Evolutionary conservation across 208 protist species (phyloP).

Genomic region (Trypanosoma scelopori): DNA sequence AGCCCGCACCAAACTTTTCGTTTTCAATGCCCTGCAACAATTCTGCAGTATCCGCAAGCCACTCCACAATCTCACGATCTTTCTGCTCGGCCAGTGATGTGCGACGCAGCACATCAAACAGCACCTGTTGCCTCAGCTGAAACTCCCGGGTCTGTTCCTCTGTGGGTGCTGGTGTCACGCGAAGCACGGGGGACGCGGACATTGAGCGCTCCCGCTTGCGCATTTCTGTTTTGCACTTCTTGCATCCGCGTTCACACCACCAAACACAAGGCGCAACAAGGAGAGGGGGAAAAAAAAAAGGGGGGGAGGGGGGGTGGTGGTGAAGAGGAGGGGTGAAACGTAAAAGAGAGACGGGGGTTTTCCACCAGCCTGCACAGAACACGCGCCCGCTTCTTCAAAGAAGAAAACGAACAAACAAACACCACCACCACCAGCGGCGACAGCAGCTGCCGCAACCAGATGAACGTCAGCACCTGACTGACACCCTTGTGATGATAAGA

Average conservation of each 20-base stretch:
- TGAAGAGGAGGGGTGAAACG: too few relatives aligned
- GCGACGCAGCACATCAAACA: slow-evolving; percentile 66
- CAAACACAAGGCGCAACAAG: background rate
- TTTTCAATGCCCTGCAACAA: slow-evolving; percentile 39
- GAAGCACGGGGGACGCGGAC: slow-evolving; percentile 10
- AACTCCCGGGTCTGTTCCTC: background rate
- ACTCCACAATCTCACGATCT: slow-evolving; percentile 72
- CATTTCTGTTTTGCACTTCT: slow-evolving; percentile 1
- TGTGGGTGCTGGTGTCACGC: background rate
- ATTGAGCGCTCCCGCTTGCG: slow-evolving; percentile 26
- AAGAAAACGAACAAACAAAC: background rate
- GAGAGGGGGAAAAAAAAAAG: slow-evolving; percentile 2
- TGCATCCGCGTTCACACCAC: background rate
- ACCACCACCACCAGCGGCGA: too few relatives aligned
- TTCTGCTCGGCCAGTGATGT: slow-evolving; percentile 74
- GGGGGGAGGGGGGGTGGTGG: too few relatives aligned
- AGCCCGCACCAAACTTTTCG: background rate
- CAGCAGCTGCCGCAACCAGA: too few relatives aligned
- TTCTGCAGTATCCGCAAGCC: slow-evolving; percentile 43
- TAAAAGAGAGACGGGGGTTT: too few relatives aligned
- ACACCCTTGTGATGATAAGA: too few relatives aligned
- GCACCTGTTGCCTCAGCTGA: slow-evolving; percentile 32
- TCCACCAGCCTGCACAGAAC: too few relatives aligned
- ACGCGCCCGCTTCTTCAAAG: too few relatives aligned
- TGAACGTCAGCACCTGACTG: too few relatives aligned